phyloP scores from a whole-genome alignment of 768 basidiomycete genomes.

The Suillus occidentalis region DNA sequence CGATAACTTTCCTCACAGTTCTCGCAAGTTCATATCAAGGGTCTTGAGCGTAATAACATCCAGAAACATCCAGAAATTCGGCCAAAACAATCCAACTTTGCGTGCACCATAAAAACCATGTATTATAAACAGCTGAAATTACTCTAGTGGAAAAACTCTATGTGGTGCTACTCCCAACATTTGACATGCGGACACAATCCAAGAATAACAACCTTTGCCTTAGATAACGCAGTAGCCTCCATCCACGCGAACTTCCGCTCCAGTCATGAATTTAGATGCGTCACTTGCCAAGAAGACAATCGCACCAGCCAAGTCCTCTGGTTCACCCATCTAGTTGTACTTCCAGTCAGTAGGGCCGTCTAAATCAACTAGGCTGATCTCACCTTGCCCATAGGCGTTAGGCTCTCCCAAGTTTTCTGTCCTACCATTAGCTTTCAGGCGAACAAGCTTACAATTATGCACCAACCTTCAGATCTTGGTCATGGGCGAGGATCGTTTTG shows the following conservation, averaged over 20 bases:
- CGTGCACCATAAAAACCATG: background rate
- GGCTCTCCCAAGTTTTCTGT: slow-evolving; percentile 78
- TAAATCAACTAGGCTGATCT: slow-evolving; percentile 20
- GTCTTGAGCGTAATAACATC: background rate
- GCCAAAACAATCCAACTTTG: background rate
- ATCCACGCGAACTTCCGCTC: slow-evolving; percentile 81
- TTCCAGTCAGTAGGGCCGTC: slow-evolving; percentile 12
- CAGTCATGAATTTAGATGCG: slow-evolving; percentile 88
- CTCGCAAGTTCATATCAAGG: background rate
- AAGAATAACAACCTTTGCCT: slow-evolving; percentile 1
- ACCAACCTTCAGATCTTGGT: slow-evolving; percentile 72
- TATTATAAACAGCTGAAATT: slow-evolving; percentile 6
- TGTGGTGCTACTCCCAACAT: slow-evolving; percentile 16
- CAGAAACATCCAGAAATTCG: background rate
- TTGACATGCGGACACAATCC: background rate
- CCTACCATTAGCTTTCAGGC: slow-evolving; percentile 9
- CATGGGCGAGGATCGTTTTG: slow-evolving; percentile 72
- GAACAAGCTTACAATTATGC: background rate
- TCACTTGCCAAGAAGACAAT: slow-evolving; percentile 90
- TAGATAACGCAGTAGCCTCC: slow-evolving; percentile 83
- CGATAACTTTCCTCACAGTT: background rate
- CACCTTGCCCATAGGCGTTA: slow-evolving; percentile 87
- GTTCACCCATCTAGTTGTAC: slow-evolving; percentile 76
- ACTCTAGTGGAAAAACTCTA: slow-evolving; percentile 8
- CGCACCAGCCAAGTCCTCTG: slow-evolving; percentile 89